Conservation (phyloP, 805 yeast genomes). For the Nakazawaea siamensis region DNA sequence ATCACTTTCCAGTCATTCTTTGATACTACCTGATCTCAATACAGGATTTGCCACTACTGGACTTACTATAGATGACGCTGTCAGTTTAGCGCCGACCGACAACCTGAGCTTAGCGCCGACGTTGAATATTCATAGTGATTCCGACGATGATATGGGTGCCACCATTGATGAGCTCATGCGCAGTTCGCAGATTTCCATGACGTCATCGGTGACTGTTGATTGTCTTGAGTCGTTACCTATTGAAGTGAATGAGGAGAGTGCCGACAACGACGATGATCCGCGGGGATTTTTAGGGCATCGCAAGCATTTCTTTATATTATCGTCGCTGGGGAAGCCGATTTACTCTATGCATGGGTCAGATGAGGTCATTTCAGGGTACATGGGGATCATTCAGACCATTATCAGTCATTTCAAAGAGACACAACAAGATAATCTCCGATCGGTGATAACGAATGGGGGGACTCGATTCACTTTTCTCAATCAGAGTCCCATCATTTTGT, state of each 20-base stretch:
- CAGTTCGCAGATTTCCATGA: no score
- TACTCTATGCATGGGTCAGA: conserved; percentile 73
- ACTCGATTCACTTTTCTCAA: conserved; percentile 51
- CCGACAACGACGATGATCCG: conserved; percentile 20
- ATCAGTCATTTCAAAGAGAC: conserved; percentile 56
- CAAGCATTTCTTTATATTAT: conserved; percentile 73
- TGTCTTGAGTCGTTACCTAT: neutral
- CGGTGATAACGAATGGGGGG: conserved; percentile 40
- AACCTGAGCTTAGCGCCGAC: conserved; percentile 18
- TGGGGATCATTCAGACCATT: conserved; percentile 77
- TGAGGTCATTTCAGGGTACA: conserved; percentile 55
- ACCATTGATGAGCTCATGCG: conserved; percentile 9
- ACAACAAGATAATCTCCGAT: conserved; percentile 30
- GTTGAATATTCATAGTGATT: conserved; percentile 19
- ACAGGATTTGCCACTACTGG: conserved; percentile 6
- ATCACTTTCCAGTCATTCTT: conserved; percentile 3
- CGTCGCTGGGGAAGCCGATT: conserved; percentile 85
- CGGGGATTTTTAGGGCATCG: conserved; percentile 25
- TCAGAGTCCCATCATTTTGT: conserved; percentile 61
- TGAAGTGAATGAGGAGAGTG: conserved; percentile 10
- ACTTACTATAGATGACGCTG: conserved; percentile 2
- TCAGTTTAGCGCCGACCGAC: neutral
- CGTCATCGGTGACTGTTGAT: no score
- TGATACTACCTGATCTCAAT: conserved; percentile 7
- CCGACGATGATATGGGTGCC: conserved; percentile 10